Percentiles rank a stretch among this genome's conserved stretches.
phyloP scores from a whole-genome alignment of 1,139 yeast genomes.

The Spathaspora sp. region DNA sequence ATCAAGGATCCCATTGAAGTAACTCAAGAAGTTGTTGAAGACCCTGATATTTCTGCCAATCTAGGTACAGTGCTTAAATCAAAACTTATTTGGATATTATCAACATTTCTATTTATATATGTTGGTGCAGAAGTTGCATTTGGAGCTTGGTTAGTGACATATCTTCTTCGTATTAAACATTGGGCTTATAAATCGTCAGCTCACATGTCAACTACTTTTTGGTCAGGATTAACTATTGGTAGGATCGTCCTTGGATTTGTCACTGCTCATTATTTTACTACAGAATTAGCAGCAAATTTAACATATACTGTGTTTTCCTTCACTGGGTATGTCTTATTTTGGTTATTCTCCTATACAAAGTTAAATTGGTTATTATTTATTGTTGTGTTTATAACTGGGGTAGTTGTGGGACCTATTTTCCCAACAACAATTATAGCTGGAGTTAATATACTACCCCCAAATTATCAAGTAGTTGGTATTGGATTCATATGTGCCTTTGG shows the following conservation, averaged over 20 bases:
- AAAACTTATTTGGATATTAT: constrained; percentile 46
- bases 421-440: constrained; percentile 73
- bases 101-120: constrained; percentile 54
- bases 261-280: constrained; percentile 49
- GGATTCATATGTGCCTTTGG: constrained; percentile 80
- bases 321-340: constrained; percentile 31
- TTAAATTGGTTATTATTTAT: constrained; percentile 22
- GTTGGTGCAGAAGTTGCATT: constrained; percentile 70
- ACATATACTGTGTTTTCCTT: constrained; percentile 29
- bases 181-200: constrained; percentile 50
- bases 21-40: constrained; percentile 16
- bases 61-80: constrained; percentile 38
- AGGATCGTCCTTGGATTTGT: constrained; percentile 59
- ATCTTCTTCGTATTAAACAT: constrained; percentile 49
- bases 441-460: constrained; percentile 59
- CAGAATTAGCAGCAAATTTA: constrained; percentile 46
- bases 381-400: constrained; percentile 56
- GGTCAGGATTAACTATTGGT: constrained; percentile 67
- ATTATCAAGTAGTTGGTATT: constrained; percentile 64
- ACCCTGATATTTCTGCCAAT: constrained; percentile 17
- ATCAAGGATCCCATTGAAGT: constrained; percentile 12
- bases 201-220: constrained; percentile 60
- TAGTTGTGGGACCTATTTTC: constrained; percentile 76
- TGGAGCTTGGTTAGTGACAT: constrained; percentile 68
- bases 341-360: constrained; percentile 22